phyloP scores from a whole-genome alignment of 305 asterid species.

The Fraxinus sp. region DNA sequence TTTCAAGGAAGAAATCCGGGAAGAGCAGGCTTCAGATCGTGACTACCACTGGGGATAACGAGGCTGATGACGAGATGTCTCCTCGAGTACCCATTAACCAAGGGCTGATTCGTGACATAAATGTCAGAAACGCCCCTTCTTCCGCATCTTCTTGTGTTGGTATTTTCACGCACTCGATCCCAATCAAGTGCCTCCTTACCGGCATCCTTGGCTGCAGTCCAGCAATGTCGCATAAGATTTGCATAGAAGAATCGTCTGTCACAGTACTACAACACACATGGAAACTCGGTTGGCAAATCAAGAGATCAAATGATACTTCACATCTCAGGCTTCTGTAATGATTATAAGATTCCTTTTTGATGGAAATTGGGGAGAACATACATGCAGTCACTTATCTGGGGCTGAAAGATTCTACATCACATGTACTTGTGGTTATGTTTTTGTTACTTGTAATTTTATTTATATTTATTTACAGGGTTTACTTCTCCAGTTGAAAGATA shows the following conservation, averaged over 20 bases:
- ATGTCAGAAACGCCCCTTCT: constrained; percentile 39
- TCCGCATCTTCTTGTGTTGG: constrained; percentile 53
- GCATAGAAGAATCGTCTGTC: constrained; percentile 82
- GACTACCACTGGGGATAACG: constrained; percentile 75
- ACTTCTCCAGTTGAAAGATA: constrained; percentile 26
- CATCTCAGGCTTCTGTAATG: constrained; percentile 77
- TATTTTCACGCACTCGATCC: constrained; percentile 75
- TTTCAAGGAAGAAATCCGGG: constrained; percentile 70
- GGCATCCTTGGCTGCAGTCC: constrained; percentile 89
- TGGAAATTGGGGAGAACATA: neutral
- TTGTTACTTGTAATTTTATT: constrained; percentile 11
- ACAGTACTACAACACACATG: constrained; percentile 88
- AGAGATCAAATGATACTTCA: constrained; percentile 84
- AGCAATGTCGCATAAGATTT: constrained; percentile 65
- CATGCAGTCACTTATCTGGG: neutral
- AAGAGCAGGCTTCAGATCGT: constrained; percentile 95
- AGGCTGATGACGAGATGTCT: constrained; percentile 98
- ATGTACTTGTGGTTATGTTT: neutral
- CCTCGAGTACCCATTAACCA: constrained; percentile 67
- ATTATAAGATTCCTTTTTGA: constrained; percentile 9
- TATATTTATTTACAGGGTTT: constrained; percentile 16
- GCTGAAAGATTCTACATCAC: neutral
- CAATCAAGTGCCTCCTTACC: constrained; percentile 78
- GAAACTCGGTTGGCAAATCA: constrained; percentile 89
- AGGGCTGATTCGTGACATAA: constrained; percentile 43